Conservation (phyloP, 1,284 basidiomycete species). For the Heterobasidion parviporum region DNA sequence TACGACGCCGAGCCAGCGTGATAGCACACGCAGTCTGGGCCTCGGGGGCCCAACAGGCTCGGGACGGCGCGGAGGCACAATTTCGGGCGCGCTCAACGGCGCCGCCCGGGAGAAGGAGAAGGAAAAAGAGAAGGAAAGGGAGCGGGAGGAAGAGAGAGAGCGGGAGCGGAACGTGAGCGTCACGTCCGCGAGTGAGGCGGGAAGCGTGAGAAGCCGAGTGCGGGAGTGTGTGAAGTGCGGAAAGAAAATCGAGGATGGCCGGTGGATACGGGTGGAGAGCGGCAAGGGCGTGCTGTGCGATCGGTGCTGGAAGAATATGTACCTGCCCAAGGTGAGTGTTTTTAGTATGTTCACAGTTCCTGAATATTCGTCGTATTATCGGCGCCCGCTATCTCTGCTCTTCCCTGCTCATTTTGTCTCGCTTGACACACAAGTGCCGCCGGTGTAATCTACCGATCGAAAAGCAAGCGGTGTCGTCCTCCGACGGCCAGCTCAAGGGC, state of each 20-base stretch:
- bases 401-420: not conserved
- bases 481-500: constrained; percentile 86
- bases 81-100: constrained; percentile 10
- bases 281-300: constrained; percentile 75
- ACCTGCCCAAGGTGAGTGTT: constrained; percentile 70
- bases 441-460: constrained; percentile 79
- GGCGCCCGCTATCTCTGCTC: not conserved
- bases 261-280: constrained; percentile 74
- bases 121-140: constrained; percentile 1
- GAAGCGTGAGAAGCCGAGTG: constrained; percentile 17
- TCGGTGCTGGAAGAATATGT: constrained; percentile 89
- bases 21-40: constrained; percentile 10
- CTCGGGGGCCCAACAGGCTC: too few species aligned
- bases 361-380: not conserved
- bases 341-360: not conserved
- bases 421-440: constrained; percentile 52
- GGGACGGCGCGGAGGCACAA: constrained; percentile 9
- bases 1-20: constrained; percentile 37
- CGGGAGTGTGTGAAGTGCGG: constrained; percentile 61
- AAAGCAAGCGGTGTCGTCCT: constrained; percentile 82
- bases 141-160: not conserved
- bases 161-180: constrained; percentile 4
- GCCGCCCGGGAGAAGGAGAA: not conserved
- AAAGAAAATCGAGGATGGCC: constrained; percentile 63
- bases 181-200: constrained; percentile 10